Conservation (phyloP, 108 stramenopile species). For the Cyclotella distinguenda region DNA sequence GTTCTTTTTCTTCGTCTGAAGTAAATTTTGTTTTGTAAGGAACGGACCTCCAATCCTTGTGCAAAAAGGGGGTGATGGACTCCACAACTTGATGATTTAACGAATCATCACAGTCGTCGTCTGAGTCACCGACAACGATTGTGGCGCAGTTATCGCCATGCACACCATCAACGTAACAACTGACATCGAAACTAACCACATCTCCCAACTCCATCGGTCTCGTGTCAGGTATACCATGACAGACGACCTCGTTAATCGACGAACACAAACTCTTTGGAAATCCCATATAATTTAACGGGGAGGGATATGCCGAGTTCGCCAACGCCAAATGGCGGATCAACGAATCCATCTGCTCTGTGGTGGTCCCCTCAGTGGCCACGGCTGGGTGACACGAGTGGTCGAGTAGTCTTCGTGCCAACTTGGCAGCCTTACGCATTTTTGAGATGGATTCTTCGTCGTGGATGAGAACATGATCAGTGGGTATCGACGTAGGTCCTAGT, state of each 20-base stretch:
- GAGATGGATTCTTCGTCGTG: conserved; percentile 52
- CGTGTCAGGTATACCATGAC: conserved; percentile 93
- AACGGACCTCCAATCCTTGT: conserved; percentile 62
- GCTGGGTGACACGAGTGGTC: conserved; percentile 56
- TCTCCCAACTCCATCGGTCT: conserved; percentile 83
- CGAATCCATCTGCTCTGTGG: conserved; percentile 91
- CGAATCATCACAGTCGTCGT: conserved; percentile 87
- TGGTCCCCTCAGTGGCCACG: conserved; percentile 68
- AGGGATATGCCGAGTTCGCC: conserved; percentile 84
- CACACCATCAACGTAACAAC: conserved; percentile 73
- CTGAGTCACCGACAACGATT: conserved; percentile 86
- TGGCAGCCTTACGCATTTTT: conserved; percentile 59
- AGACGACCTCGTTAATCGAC: conserved; percentile 97
- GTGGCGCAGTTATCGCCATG: conserved; percentile 98
- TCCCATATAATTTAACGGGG: conserved; percentile 92
- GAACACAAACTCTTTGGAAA: conserved; percentile 97
- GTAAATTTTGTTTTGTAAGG: conserved; percentile 51
- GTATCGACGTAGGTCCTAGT: conserved; percentile 34
- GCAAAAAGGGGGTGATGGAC: neutral
- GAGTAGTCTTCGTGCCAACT: conserved; percentile 62
- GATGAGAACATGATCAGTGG: conserved; percentile 34
- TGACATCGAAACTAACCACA: conserved; percentile 94
- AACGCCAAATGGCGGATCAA: conserved; percentile 81
- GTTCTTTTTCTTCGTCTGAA: conserved; percentile 47
- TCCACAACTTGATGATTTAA: conserved; percentile 67